Evolutionary conservation across 805 yeast species (phyloP).

Genomic region (Priceomyces melissophilus): DNA sequence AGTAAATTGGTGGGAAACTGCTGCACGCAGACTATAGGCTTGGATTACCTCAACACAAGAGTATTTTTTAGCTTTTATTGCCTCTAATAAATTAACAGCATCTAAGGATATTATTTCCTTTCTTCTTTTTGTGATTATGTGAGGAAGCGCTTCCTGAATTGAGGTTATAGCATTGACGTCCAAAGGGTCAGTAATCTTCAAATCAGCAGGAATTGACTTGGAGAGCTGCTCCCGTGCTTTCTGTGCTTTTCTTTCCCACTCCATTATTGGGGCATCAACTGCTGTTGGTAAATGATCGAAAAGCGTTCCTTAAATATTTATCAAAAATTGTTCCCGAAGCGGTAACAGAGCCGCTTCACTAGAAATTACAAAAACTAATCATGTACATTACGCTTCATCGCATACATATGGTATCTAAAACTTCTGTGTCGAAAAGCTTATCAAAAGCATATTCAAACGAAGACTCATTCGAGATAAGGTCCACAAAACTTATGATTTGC

Average conservation of each 20-base stretch:
- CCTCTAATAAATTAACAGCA: constrained; percentile 22
- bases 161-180: neutral
- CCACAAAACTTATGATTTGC: constrained; percentile 5
- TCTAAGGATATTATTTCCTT: constrained; percentile 37
- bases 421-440: constrained; percentile 3
- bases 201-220: neutral
- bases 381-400: neutral
- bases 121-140: constrained; percentile 26
- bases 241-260: constrained; percentile 2
- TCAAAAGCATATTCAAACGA: constrained; percentile 2
- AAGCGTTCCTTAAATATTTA: neutral
- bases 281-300: neutral
- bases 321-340: neutral
- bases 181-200: neutral
- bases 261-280: neutral
- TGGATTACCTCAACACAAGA: constrained; percentile 51
- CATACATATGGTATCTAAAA: constrained; percentile 3
- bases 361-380: neutral
- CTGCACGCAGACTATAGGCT: constrained; percentile 65
- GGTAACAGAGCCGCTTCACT: neutral
- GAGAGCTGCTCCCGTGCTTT: constrained; percentile 1
- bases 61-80: constrained; percentile 32
- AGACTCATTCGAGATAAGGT: neutral
- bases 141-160: neutral
- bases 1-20: constrained; percentile 61